phyloP scores from a whole-genome alignment of 495 filamentous ascomycete species.

The Neurospora sp. region DNA sequence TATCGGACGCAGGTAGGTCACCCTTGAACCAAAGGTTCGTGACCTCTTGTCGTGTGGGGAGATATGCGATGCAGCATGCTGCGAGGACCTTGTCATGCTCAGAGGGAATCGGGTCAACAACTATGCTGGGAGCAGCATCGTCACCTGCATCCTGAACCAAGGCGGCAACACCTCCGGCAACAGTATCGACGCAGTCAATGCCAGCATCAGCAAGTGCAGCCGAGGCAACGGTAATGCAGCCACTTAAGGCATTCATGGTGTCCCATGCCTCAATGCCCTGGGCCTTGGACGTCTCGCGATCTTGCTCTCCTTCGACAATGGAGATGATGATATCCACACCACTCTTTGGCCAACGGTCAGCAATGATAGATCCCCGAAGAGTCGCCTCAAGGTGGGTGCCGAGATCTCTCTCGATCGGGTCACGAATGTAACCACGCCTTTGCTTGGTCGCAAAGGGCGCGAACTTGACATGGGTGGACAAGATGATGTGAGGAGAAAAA shows the following conservation, averaged over 20 bases:
- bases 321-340: constrained; percentile 87
- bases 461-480: constrained; percentile 90
- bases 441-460: constrained; percentile 81
- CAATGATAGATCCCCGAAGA: constrained; percentile 77
- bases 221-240: constrained; percentile 87
- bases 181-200: constrained; percentile 89
- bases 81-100: constrained; percentile 70
- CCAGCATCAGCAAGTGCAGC: constrained; percentile 94
- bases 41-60: constrained; percentile 79
- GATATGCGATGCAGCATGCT: constrained; percentile 82
- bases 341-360: constrained; percentile 92
- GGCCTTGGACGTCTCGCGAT: constrained; percentile 30
- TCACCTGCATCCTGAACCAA: constrained; percentile 42
- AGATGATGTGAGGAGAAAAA: constrained; percentile 81
- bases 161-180: constrained; percentile 81
- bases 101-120: constrained; percentile 75
- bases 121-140: constrained; percentile 37
- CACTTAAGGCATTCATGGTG: constrained; percentile 76
- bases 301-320: constrained; percentile 77
- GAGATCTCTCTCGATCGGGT: constrained; percentile 78
- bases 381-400: constrained; percentile 86
- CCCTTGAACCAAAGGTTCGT: constrained; percentile 94
- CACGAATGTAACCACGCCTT: constrained; percentile 78
- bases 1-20: constrained; percentile 30
- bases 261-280: constrained; percentile 57